Evolutionary conservation across 2,329 filamentous ascomycete species (phyloP), one percentile per base, ranked within the genome.

Genomic region (Pseudogymnoascus sp.): DNA sequence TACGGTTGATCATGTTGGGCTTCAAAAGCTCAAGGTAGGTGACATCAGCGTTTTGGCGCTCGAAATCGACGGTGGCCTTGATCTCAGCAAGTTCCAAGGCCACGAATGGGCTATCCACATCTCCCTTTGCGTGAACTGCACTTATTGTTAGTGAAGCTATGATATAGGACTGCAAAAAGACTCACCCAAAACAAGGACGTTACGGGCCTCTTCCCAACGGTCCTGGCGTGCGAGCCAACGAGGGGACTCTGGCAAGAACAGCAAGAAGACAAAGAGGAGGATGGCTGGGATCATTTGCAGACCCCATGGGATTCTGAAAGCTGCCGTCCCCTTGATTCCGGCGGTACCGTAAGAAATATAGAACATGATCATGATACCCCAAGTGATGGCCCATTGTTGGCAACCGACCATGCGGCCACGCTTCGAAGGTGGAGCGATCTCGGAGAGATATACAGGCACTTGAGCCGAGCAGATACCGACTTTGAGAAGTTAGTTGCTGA

Each of bases 301-400:
- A 61, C 81, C 86, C 85, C 85, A 89, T 10, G 86, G 84, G 2
- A 86, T 79, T 37, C 86, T 78, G 78, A 87, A 89, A 0, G 84
- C 82, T 2, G 81, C 77, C 1, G 81, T 73, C 10, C 84, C 82
- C 0, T 78, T 70, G 65, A 90, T 83, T 71, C 81, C 85, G 62
- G 82, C 84, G 73, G 83, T 85, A 22, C 86, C 89, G 70, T 87
- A 83, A 22, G 82, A 82, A 73, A 89, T 83, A 71, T 85, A 87
- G 77, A 88, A 89, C 84, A 89, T 88, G 75, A 88, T 86, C 64
- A 88, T 71, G 67, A 88, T 88, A 66, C 84, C 86, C 81, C 81
- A 89, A 67, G 89, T 89, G 65, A 92, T 91, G 26, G 88, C 86
- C 79, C 71, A 88, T 73, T 91, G 89, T 72, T 91, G 88, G 46